Percentiles rank a stretch among this genome's conserved stretches.
Evolutionary conservation across 129 eudicot genomes (phyloP).

Genomic region (Centaurea solstitialis): DNA sequence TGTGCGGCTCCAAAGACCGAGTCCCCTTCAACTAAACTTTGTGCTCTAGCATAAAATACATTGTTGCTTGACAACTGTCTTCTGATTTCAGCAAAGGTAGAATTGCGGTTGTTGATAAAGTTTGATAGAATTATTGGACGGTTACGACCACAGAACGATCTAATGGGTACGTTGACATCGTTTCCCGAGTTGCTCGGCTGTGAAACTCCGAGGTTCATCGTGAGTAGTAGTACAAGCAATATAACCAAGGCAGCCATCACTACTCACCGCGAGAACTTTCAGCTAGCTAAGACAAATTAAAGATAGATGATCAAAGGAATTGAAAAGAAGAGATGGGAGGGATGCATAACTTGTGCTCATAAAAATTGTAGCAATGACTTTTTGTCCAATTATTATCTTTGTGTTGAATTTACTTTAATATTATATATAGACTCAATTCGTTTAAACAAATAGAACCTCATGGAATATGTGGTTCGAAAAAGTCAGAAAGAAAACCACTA

Average conservation of each 20-base stretch:
- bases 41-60: constrained; percentile 26
- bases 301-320: not conserved
- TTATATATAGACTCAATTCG: not conserved
- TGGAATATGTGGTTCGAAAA: constrained; percentile 8
- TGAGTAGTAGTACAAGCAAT: constrained; percentile 1
- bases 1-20: constrained; percentile 36
- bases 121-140: constrained; percentile 18
- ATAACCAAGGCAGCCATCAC: constrained; percentile 22
- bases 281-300: not conserved
- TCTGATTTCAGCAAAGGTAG: constrained; percentile 23
- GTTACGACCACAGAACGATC: constrained; percentile 39
- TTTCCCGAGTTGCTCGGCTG: constrained; percentile 23
- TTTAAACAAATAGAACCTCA: not conserved
- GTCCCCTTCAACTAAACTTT: constrained; percentile 26
- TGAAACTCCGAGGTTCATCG: constrained; percentile 3
- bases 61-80: constrained; percentile 20
- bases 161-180: constrained; percentile 22
- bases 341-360: not conserved
- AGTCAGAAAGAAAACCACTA: not conserved
- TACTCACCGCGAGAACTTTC: constrained; percentile 4
- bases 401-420: not conserved
- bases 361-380: not conserved
- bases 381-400: not conserved
- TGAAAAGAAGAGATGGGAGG: not conserved
- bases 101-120: constrained; percentile 31